phyloP scores from a whole-genome alignment of 2,329 filamentous ascomycete species.

The Bipolaris sorokiniana region DNA sequence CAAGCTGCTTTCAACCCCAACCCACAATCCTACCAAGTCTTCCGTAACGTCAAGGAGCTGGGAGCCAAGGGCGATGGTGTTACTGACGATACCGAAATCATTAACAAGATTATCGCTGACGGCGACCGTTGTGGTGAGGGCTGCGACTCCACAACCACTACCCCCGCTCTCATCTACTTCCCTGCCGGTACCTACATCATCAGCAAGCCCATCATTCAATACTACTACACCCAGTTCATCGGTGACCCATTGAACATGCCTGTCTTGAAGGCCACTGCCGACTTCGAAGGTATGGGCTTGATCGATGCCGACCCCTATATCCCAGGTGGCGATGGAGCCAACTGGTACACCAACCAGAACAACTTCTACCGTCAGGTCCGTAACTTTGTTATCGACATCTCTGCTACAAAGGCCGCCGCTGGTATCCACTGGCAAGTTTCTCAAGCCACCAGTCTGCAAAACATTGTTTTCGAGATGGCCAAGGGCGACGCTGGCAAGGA shows the following conservation, averaged over 20 bases:
- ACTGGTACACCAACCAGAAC: constrained; percentile 62
- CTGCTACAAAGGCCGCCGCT: constrained; percentile 45
- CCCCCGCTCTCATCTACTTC: constrained; percentile 89
- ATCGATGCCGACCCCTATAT: constrained; percentile 89
- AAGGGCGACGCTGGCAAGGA: constrained; percentile 52
- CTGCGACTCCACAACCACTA: constrained; percentile 84
- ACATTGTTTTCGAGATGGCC: constrained; percentile 65
- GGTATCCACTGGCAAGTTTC: constrained; percentile 73
- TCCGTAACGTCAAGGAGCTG: constrained; percentile 57
- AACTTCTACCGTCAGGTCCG: constrained; percentile 63
- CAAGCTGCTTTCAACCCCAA: constrained; percentile 66
- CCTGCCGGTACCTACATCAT: constrained; percentile 86
- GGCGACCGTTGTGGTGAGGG: constrained; percentile 78
- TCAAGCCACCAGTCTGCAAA: constrained; percentile 68
- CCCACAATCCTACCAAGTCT: constrained; percentile 65
- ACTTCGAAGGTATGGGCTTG: constrained; percentile 83
- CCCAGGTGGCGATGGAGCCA: constrained; percentile 59
- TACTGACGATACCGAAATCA: constrained; percentile 85
- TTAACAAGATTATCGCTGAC: constrained; percentile 81
- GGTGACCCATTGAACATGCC: constrained; percentile 78
- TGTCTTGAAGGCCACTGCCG: constrained; percentile 67
- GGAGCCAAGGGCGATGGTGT: constrained; percentile 62
- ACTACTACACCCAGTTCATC: constrained; percentile 93
- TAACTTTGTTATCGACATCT: constrained; percentile 60
- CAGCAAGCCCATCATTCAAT: constrained; percentile 77